phyloP scores from a whole-genome alignment of 2,329 filamentous ascomycete species.

The Venturia nashicola region DNA sequence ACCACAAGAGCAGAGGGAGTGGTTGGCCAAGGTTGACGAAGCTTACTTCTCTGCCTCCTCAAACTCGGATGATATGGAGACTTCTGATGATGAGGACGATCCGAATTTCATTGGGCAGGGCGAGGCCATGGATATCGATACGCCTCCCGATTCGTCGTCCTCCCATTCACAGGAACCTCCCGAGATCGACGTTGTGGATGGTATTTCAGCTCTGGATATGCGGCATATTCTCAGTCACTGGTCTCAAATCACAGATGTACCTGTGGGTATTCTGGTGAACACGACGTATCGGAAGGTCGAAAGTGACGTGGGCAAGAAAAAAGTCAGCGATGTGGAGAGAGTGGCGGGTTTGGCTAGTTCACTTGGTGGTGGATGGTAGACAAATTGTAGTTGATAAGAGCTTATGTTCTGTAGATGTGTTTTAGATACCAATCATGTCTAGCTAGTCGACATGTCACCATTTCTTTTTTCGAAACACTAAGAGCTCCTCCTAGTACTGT shows the following conservation, averaged over 20 bases:
- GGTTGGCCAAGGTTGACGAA: conserved; percentile 39
- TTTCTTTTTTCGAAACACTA: no score
- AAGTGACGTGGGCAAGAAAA: conserved; percentile 80
- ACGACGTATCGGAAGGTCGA: conserved; percentile 89
- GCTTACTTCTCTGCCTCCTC: conserved; percentile 71
- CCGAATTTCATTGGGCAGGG: conserved; percentile 11
- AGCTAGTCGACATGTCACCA: no score
- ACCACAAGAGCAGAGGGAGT: conserved; percentile 65
- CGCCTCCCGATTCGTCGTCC: conserved; percentile 57
- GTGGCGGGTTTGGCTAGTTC: conserved; percentile 83
- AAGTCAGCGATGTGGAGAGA: conserved; percentile 57
- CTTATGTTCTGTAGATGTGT: no score
- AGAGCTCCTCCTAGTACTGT: no score
- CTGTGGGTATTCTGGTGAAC: conserved; percentile 59
- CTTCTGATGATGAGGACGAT: conserved; percentile 16
- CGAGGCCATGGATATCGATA: conserved; percentile 27
- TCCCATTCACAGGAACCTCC: conserved; percentile 35
- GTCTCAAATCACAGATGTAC: conserved; percentile 54
- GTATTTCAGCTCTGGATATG: conserved; percentile 54
- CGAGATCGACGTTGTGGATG: conserved; percentile 35
- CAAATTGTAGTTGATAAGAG: not conserved
- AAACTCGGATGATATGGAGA: conserved; percentile 32
- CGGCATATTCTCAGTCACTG: conserved; percentile 63
- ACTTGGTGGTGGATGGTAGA: conserved; percentile 83
- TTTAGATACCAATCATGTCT: no score